Evolutionary conservation across 129 eudicot species (phyloP).

Genomic region (Lonicera japonica): DNA sequence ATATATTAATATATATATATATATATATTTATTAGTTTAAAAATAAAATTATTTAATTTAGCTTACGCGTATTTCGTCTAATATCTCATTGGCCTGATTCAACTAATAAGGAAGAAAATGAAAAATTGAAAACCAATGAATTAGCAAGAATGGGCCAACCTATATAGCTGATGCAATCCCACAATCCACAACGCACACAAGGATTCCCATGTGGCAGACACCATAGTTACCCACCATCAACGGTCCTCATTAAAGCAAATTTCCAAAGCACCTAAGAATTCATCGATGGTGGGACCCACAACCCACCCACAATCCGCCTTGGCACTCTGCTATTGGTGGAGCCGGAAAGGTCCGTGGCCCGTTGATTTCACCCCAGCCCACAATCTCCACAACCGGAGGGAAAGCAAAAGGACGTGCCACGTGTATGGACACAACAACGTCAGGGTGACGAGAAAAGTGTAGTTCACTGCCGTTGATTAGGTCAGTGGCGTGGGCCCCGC

Average conservation of each 20-base stretch:
- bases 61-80: too few relatives aligned
- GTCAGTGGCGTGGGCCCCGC: background rate
- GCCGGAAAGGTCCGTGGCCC: background rate
- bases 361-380: background rate
- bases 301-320: background rate
- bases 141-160: too few relatives aligned
- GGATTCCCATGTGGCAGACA: constrained; percentile 13
- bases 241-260: constrained; percentile 6
- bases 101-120: too few relatives aligned
- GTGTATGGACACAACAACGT: constrained; percentile 8
- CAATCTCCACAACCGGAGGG: constrained; percentile 16
- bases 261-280: background rate
- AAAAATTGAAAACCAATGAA: too few relatives aligned
- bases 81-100: too few relatives aligned
- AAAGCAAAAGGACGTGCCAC: constrained; percentile 33
- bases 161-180: too few relatives aligned
- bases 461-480: background rate
- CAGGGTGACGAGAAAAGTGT: background rate
- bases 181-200: background rate
- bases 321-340: background rate
- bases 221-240: constrained; percentile 16
- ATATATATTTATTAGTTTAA: too few relatives aligned
- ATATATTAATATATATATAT: too few relatives aligned
- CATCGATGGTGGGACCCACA: constrained; percentile 7
- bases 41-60: too few relatives aligned